Evolutionary conservation across 768 basidiomycete genomes (phyloP), one percentile per base, ranked within the genome.

Genomic region (Trametes cinnabarina): DNA sequence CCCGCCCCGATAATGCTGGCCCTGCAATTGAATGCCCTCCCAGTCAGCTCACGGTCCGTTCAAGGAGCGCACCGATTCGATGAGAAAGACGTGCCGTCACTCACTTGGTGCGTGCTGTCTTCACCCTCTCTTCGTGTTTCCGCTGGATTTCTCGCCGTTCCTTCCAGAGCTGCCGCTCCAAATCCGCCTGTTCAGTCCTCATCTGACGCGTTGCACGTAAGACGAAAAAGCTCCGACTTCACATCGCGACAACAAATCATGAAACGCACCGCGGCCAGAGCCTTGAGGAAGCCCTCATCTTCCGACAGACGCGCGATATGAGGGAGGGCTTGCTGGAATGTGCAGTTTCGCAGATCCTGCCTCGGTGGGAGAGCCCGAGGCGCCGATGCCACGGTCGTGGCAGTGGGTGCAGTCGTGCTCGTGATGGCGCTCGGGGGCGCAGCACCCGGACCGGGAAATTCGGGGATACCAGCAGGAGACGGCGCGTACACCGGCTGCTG

Each of bases 241-340:
- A 39, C 39, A 34, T 28, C 26, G 55, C 28, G 30, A 22, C 30
- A 11, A 20, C 19, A 26, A 25, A 35, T 19, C 1, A 43, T 28
- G 32, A 11, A 22, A 62, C 72, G 34, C 72, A 88, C 90, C 72
- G 81, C 78, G 41, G 71, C 72, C 37, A 92, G 65, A 17, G 77
- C 67, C 23, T 74, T 66, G 35, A 85, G 70, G 56, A 90, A 82
- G 8, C 58, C 63, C 17, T 79, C 74, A 65, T 86, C 78, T 47
- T 80, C 77, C 37, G 82, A 77, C 4, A 92, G 77, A 52, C 75
- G 74, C 9, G 84, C 83, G n/a, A 93, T 67, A 54, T 78, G 73
- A 3, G 88, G 83, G 25, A 93, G 75, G 0, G 89, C 80, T 63
- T 92, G 85, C 62, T 85, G 86, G 68, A 89, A 92, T 26, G 84